Percentiles rank a stretch among this genome's conserved stretches.
These are phyloP conservation scores for Colletotrichum siamense DNA, from an alignment of 2,329 filamentous ascomycete genomes.

Conservation along the genomic window DNA sequence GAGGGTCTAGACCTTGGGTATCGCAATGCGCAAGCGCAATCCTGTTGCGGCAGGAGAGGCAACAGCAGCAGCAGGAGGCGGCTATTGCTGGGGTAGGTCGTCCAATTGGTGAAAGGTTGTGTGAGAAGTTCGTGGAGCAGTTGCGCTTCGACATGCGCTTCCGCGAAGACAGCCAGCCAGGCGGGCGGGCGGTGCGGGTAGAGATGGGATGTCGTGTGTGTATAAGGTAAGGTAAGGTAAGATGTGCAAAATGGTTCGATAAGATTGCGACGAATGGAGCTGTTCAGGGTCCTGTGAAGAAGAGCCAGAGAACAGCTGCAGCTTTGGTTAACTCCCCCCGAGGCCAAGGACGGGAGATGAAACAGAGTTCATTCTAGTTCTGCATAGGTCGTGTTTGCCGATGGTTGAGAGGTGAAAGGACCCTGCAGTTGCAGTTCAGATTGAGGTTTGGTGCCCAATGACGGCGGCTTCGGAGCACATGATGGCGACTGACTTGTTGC, in stretches of 20 bases:
- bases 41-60: background rate
- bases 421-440: background rate
- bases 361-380: conserved; percentile 9
- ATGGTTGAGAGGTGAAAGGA: background rate
- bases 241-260: background rate
- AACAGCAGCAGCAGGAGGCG: background rate
- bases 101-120: background rate
- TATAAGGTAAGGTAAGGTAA: background rate
- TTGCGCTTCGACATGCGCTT: conserved; percentile 20
- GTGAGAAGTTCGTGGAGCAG: conserved; percentile 9
- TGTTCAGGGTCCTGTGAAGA: background rate
- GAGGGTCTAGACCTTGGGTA: background rate
- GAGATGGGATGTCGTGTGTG: background rate
- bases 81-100: background rate
- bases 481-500: background rate
- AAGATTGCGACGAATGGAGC: background rate
- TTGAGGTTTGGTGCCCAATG: background rate
- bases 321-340: background rate
- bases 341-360: background rate
- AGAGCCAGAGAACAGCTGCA: background rate
- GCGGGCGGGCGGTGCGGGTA: background rate
- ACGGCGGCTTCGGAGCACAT: background rate
- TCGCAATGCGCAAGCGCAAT: background rate
- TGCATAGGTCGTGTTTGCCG: background rate
- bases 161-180: background rate